These are phyloP conservation scores for Leccinum fibrillosum DNA, from an alignment of 768 basidiomycete species.

Conservation along the genomic window DNA sequence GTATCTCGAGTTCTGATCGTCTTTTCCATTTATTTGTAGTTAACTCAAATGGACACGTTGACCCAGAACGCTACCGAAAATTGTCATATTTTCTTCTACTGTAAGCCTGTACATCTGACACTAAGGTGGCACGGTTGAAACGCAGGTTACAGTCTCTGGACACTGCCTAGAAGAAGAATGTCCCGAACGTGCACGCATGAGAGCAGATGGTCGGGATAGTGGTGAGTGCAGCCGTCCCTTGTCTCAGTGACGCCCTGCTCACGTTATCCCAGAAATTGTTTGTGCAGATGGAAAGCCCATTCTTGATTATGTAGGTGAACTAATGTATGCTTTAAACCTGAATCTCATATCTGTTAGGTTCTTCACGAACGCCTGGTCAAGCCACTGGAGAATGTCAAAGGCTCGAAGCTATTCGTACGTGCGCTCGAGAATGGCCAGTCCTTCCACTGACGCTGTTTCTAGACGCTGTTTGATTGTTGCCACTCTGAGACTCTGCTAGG, in stretches of 20 bases:
- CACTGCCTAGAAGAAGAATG: conserved; percentile 18
- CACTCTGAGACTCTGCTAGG: conserved; percentile 28
- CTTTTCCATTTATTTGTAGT: conserved; percentile 13
- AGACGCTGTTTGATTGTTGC: conserved; percentile 31
- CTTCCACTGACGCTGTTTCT: not conserved
- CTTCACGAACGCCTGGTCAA: conserved; percentile 19
- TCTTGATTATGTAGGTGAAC: conserved; percentile 18
- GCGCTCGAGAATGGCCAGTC: not conserved
- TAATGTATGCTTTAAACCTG: too few species aligned
- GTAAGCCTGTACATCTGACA: conserved; percentile 28
- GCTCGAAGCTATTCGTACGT: conserved; percentile 19
- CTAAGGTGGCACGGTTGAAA: not conserved
- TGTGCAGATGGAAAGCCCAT: conserved; percentile 18
- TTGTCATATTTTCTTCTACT: conserved; percentile 55
- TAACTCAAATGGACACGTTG: conserved; percentile 39
- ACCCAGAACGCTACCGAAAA: conserved; percentile 40
- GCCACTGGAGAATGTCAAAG: conserved; percentile 19
- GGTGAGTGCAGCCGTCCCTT: conserved; percentile 28
- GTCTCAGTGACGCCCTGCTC: not conserved
- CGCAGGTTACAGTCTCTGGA: conserved; percentile 1
- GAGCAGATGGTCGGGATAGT: conserved; percentile 48
- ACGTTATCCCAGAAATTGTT: conserved; percentile 17
- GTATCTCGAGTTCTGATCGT: not conserved
- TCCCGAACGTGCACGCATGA: conserved; percentile 30
- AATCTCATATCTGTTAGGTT: conserved; percentile 7